phyloP scores from a whole-genome alignment of 106 monocot genomes.

The Phalaenopsis aphrodite region DNA sequence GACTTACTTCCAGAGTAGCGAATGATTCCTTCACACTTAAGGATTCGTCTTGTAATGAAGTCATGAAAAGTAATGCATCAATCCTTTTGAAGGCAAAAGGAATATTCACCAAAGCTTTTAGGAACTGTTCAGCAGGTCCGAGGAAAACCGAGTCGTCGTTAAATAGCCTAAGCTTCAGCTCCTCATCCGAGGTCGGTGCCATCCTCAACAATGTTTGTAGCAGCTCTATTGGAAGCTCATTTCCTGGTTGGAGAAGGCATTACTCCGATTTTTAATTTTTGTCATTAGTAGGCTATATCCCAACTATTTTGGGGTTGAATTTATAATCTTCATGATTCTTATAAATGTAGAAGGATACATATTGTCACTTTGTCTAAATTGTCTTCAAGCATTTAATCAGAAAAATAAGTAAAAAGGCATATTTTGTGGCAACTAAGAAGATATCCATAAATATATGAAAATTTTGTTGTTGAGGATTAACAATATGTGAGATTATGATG shows the following conservation, averaged over 20 bases:
- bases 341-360: not conserved
- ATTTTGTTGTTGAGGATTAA: not conserved
- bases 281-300: not conserved
- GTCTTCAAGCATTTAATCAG: not conserved
- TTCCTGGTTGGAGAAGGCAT: slow-evolving; percentile 29
- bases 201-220: slow-evolving; percentile 58
- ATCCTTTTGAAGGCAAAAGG: slow-evolving; percentile 57
- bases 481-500: not conserved
- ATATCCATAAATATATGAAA: not conserved
- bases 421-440: not conserved
- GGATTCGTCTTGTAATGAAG: slow-evolving; percentile 41
- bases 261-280: not conserved
- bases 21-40: slow-evolving; percentile 33
- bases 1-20: slow-evolving; percentile 42
- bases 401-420: not conserved
- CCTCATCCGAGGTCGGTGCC: slow-evolving; percentile 55
- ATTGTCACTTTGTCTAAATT: not conserved
- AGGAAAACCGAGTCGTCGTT: slow-evolving; percentile 28
- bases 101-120: slow-evolving; percentile 53
- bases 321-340: not conserved
- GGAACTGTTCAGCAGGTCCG: slow-evolving; percentile 54
- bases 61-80: slow-evolving; percentile 47
- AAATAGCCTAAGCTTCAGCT: slow-evolving; percentile 52
- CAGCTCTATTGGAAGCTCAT: slow-evolving; percentile 46
- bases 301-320: not conserved